phyloP scores from a whole-genome alignment of 257 asterid genomes.

The Paraleonurus japonicus region DNA sequence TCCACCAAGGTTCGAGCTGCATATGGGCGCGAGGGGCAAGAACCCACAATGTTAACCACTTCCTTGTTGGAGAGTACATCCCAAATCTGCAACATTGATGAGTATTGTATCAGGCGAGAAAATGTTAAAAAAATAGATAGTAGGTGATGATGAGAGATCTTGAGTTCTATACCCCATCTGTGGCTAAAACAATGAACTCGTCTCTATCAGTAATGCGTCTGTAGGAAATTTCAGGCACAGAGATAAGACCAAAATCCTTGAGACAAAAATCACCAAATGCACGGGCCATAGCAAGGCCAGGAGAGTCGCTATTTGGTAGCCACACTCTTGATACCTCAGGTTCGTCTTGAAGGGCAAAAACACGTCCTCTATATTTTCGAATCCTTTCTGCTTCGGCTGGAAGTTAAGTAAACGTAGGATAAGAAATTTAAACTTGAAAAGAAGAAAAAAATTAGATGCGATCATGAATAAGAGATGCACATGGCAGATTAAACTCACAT shows the following conservation, averaged over 20 bases:
- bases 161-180: conserved; percentile 68
- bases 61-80: conserved; percentile 85
- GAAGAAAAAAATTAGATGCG: not conserved
- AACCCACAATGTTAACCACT: conserved; percentile 61
- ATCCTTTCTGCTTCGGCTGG: conserved; percentile 90
- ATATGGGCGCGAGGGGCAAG: conserved; percentile 51
- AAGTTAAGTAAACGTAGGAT: conserved; percentile 10
- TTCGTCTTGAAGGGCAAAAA: conserved; percentile 80
- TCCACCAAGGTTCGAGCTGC: conserved; percentile 68
- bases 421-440: not conserved
- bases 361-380: conserved; percentile 75
- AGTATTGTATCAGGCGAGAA: not conserved
- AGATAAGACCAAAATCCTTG: conserved; percentile 82
- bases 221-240: conserved; percentile 72
- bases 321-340: conserved; percentile 87
- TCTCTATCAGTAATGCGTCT: conserved; percentile 69
- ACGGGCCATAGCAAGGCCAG: conserved; percentile 97
- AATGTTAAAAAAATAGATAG: not conserved
- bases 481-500: not conserved
- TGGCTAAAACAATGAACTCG: conserved; percentile 74
- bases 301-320: conserved; percentile 78
- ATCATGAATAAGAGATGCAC: not conserved
- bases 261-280: conserved; percentile 94
- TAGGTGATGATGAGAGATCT: too few species aligned
- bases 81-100: conserved; percentile 55